Evolutionary conservation across 306 rosid species (phyloP).

Genomic region (Notholithocarpus densiflorus): DNA sequence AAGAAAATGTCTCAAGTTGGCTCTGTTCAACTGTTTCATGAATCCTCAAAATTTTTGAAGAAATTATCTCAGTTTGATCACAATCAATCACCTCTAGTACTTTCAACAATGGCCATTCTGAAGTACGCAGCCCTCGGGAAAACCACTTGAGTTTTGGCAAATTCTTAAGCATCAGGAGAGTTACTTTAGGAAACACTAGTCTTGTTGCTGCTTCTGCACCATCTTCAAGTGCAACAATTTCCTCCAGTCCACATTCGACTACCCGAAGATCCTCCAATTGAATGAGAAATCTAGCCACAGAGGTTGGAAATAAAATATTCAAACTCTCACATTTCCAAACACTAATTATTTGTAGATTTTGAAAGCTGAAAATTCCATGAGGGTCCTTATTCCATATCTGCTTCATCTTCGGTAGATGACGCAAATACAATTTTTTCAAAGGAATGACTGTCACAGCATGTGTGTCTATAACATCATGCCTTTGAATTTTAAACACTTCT

Average conservation of each 20-base stretch:
- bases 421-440: slow-evolving; percentile 9
- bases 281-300: neutral
- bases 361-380: neutral
- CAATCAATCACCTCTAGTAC: rapidly evolving
- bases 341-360: neutral
- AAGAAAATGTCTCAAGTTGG: neutral
- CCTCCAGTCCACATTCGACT: neutral
- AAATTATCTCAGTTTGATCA: neutral
- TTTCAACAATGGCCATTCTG: slow-evolving; percentile 18
- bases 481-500: neutral
- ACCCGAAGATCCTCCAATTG: neutral
- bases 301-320: slow-evolving; percentile 1
- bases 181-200: slow-evolving; percentile 8
- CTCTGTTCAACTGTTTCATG: neutral
- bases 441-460: neutral
- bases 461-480: rapidly evolving
- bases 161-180: neutral
- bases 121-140: slow-evolving; percentile 2
- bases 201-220: neutral
- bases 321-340: neutral
- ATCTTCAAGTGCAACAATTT: slow-evolving; percentile 8
- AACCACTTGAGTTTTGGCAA: slow-evolving; percentile 5
- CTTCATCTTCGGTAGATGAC: slow-evolving; percentile 12
- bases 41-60: neutral
- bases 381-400: slow-evolving; percentile 25